phyloP scores from a whole-genome alignment of 441 rosid species.

The Codiaeum variegatum region DNA sequence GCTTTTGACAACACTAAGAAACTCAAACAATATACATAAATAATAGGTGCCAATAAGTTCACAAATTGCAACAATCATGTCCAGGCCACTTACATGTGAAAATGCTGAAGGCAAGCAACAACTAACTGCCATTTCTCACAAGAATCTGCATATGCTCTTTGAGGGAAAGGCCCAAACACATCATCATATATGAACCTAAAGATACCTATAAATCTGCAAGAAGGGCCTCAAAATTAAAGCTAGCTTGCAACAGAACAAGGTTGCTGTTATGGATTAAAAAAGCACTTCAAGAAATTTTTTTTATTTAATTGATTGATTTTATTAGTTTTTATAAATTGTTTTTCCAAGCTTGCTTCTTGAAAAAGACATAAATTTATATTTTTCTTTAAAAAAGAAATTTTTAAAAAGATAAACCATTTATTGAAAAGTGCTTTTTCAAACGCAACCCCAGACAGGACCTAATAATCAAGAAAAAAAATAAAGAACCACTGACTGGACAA shows the following conservation, averaged over 20 bases:
- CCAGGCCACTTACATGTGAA: slow-evolving; percentile 68
- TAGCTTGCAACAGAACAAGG: no score
- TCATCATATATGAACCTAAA: slow-evolving; percentile 87
- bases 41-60: background rate
- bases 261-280: no score
- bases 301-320: no score
- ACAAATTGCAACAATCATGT: slow-evolving; percentile 11
- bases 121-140: slow-evolving; percentile 94
- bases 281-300: no score
- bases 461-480: slow-evolving; percentile 13
- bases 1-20: no score
- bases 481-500: slow-evolving; percentile 22
- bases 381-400: no score
- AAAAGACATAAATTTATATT: no score
- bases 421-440: no score
- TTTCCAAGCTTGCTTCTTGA: no score
- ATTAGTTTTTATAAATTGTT: no score
- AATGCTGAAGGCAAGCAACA: slow-evolving; percentile 92
- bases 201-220: slow-evolving; percentile 89
- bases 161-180: slow-evolving; percentile 94
- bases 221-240: slow-evolving; percentile 24
- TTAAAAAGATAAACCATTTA: no score
- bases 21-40: background rate
- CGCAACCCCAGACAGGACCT: slow-evolving; percentile 24
- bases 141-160: slow-evolving; percentile 93